Percentiles rank a stretch among this genome's conserved stretches.
These are phyloP conservation scores for Earliella scabrosa DNA, from an alignment of 1,284 basidiomycete genomes.

Conservation along the genomic window DNA sequence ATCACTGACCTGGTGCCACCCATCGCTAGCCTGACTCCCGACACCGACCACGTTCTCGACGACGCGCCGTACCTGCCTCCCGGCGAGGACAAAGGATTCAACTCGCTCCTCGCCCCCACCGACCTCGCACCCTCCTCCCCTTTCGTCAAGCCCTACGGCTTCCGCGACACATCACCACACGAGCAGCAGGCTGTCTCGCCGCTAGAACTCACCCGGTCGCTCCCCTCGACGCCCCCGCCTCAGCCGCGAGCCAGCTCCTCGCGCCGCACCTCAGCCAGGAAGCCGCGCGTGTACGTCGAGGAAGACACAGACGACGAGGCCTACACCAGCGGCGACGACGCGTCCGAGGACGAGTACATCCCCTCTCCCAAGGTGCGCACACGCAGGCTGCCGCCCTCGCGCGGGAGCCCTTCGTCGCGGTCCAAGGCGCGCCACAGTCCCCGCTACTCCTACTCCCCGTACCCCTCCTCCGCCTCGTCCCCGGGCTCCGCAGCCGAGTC, in stretches of 20 bases:
- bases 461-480: slow-evolving; percentile 16
- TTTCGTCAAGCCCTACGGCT: slow-evolving; percentile 9
- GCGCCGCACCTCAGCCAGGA: not conserved
- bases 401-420: slow-evolving; percentile 2
- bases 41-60: not conserved
- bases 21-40: slow-evolving; percentile 3
- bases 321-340: slow-evolving; percentile 20
- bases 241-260: not conserved
- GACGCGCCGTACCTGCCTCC: slow-evolving; percentile 20
- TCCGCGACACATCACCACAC: slow-evolving; percentile 4
- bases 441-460: slow-evolving; percentile 18
- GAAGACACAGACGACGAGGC: slow-evolving; percentile 13
- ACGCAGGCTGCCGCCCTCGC: slow-evolving; percentile 13
- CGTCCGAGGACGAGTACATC: slow-evolving; percentile 24
- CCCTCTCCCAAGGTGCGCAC: slow-evolving; percentile 17
- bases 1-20: slow-evolving; percentile 6
- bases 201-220: not conserved
- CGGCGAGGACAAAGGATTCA: not conserved
- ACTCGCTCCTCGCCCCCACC: slow-evolving; percentile 1
- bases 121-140: not conserved
- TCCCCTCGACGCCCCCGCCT: not conserved
- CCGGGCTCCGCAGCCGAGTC: slow-evolving; percentile 8
- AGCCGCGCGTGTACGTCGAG: not conserved
- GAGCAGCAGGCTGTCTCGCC: slow-evolving; percentile 5
- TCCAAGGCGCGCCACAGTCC: slow-evolving; percentile 6